Conservation (phyloP, 208 protist species). For the Leptomonas pyrrhocoris region DNA sequence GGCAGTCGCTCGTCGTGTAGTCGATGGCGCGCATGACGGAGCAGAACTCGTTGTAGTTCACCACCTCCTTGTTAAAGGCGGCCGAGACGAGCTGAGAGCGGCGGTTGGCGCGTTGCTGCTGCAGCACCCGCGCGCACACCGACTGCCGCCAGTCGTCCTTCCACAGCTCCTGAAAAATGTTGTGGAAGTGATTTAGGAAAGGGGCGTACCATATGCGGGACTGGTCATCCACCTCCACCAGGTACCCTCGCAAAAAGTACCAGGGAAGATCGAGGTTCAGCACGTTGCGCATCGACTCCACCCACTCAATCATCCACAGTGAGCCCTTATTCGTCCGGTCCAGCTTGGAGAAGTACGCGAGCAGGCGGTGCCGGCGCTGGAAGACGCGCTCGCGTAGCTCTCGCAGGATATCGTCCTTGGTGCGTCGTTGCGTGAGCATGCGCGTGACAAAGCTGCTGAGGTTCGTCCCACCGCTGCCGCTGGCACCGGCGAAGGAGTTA, state of each 20-base stretch:
- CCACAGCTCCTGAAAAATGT: constrained; percentile 74
- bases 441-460: constrained; percentile 20
- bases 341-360: constrained; percentile 87
- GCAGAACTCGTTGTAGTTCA: constrained; percentile 90
- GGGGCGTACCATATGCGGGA: constrained; percentile 76
- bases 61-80: constrained; percentile 75
- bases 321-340: constrained; percentile 91
- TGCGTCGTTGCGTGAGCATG: constrained; percentile 47
- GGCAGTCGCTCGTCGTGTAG: constrained; percentile 79
- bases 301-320: constrained; percentile 92
- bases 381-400: constrained; percentile 86
- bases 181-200: constrained; percentile 80
- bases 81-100: constrained; percentile 75
- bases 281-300: constrained; percentile 87
- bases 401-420: constrained; percentile 84
- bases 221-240: constrained; percentile 73
- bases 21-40: constrained; percentile 84
- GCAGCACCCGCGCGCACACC: constrained; percentile 58
- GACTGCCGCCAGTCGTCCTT: constrained; percentile 71
- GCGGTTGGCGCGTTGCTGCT: constrained; percentile 82
- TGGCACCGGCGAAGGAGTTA: constrained; percentile 33
- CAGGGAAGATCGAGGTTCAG: constrained; percentile 86
- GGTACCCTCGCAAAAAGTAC: constrained; percentile 87
- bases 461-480: background rate
- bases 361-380: constrained; percentile 80